These are phyloP conservation scores for Orbilia quercus DNA, from an alignment of 2,329 filamentous ascomycete species.

Conservation along the genomic window DNA sequence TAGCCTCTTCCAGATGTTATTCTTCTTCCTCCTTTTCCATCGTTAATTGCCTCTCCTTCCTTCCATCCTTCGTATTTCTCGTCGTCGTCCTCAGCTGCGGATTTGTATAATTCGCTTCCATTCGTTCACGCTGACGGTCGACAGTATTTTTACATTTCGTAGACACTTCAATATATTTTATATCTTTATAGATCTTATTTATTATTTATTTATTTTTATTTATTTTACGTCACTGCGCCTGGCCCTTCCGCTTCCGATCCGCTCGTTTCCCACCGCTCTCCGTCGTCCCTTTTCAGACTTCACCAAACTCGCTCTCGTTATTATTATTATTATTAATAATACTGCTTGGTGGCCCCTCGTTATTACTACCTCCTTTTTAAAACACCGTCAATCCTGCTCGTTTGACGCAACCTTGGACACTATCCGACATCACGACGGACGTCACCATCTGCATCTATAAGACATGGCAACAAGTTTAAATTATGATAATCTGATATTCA, in stretches of 20 bases:
- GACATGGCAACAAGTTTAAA: slow-evolving; percentile 63
- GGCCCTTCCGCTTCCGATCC: slow-evolving; percentile 40
- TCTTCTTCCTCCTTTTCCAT: neutral
- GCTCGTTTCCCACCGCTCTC: slow-evolving; percentile 33
- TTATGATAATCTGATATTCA: slow-evolving; percentile 63
- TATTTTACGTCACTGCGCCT: slow-evolving; percentile 9
- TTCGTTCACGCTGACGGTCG: slow-evolving; percentile 30
- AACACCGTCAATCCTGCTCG: no score
- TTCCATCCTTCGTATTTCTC: slow-evolving; percentile 24
- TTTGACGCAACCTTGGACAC: neutral
- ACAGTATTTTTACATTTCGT: neutral
- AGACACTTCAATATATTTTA: slow-evolving; percentile 4
- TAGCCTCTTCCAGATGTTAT: no score
- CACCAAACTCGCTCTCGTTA: slow-evolving; percentile 14
- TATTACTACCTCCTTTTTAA: no score
- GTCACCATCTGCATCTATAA: neutral
- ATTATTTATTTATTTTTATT: neutral
- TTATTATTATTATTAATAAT: no score
- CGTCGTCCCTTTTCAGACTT: slow-evolving; percentile 3
- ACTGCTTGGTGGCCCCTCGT: no score
- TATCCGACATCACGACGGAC: neutral
- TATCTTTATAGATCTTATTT: slow-evolving; percentile 1
- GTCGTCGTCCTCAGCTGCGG: slow-evolving; percentile 31
- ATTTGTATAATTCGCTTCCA: slow-evolving; percentile 48
- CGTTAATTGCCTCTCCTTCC: slow-evolving; percentile 1